Evolutionary conservation across 2,329 filamentous ascomycete genomes (phyloP), one percentile per base, ranked within the genome.

Genomic region (Fusarium avenaceum): DNA sequence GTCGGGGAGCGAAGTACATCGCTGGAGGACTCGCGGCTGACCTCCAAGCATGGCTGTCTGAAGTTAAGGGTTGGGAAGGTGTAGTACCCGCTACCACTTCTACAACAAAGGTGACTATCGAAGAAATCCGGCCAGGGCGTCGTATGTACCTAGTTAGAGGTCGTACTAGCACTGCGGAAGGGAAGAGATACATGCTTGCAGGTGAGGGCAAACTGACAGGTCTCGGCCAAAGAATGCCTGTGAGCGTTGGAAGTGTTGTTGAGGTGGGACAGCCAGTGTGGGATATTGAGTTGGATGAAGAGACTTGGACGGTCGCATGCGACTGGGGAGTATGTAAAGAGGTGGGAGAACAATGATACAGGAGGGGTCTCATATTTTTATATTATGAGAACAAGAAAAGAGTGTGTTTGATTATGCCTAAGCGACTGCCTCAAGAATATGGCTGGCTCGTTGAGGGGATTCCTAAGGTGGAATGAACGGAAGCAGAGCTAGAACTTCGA

Each of bases 41-140:
- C 44, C 71, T 82, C 8, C 81, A 82, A 60, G 76, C 77, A 15
- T 80, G 79, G 78, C 72, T 82, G 11, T 80, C 81, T 1, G 79
- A 82, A 22, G 74, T 81, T 24, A 80, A 78, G 61, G 76, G 76
- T 13, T 77, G 75, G 76, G 74, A 77, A 17, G 70, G 71, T 38
- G 47, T 47, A 7, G 60, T 67, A 15, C 59, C 56, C n/a, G 43
- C 62, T 13, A 47, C 59, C 8, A 54, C 59, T 19, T 49, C 69
- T 7, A 66, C 57, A 2, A 57, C 75, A 35, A 72, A 64, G 13
- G 66, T 82, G 17, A 58, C 40, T 5, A 69, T 81, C 8, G 73
- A 77, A 10, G 74, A 77, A 44, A 53, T 79, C 13, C 63, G 74
- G 20, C 59, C 71, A 9, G 79, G 79, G 0, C 68, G 69, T 48